Evolutionary conservation across 179 eudicot species (phyloP).

Genomic region (Patellifolia procumbens): DNA sequence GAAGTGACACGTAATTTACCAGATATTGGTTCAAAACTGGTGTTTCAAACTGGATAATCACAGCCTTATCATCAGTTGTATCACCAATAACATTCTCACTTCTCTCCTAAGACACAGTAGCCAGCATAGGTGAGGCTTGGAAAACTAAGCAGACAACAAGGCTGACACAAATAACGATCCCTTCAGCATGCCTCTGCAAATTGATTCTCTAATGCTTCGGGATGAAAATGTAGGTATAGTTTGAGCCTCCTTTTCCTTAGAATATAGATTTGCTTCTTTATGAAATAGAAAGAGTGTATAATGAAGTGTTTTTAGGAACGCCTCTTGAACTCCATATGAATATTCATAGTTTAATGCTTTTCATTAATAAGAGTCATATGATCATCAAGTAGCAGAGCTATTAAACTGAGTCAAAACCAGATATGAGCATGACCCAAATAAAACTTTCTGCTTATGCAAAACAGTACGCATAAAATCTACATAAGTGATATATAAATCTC

Average conservation of each 20-base stretch:
- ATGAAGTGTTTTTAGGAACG: not conserved
- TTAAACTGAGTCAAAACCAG: not conserved
- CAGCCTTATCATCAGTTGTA: slow-evolving; percentile 27
- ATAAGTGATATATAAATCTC: not conserved
- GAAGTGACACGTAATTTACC: slow-evolving; percentile 33
- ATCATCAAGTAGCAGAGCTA: not conserved
- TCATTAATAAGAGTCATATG: not conserved
- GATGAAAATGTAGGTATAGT: slow-evolving; percentile 10
- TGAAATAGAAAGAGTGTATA: slow-evolving; percentile 19
- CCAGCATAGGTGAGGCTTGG: slow-evolving; percentile 12
- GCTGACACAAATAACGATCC: not conserved
- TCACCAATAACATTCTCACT: slow-evolving; percentile 25
- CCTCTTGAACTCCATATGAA: not conserved
- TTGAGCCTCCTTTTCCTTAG: slow-evolving; percentile 16
- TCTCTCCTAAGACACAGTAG: slow-evolving; percentile 44
- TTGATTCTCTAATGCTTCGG: slow-evolving; percentile 15
- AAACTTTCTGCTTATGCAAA: not conserved
- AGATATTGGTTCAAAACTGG: slow-evolving; percentile 53
- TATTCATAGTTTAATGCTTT: not conserved
- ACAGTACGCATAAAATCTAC: not conserved
- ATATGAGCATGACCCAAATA: not conserved
- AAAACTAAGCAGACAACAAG: slow-evolving; percentile 16
- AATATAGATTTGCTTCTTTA: slow-evolving; percentile 16
- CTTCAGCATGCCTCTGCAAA: slow-evolving; percentile 28
- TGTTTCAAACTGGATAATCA: slow-evolving; percentile 54